Conservation (phyloP, 2,329 filamentous ascomycete species). For the Biscogniauxia sp. region DNA sequence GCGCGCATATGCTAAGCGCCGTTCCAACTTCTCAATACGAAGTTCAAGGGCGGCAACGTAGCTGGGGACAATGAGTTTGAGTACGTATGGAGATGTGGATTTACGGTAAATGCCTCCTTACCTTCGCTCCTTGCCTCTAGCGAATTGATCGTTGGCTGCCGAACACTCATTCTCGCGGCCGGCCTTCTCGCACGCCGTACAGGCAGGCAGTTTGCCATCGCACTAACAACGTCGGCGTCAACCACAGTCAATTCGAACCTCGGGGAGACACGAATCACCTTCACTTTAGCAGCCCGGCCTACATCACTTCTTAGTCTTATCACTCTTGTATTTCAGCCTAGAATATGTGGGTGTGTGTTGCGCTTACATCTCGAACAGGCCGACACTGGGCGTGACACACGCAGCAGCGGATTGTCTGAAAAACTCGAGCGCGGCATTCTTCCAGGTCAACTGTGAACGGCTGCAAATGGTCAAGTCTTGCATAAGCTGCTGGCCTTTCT, state of each 20-base stretch:
- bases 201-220: constrained; percentile 92
- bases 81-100: constrained; percentile 1
- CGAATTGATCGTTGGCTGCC: constrained; percentile 93
- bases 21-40: constrained; percentile 83
- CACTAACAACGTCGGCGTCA: constrained; percentile 52
- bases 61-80: constrained; percentile 37
- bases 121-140: constrained; percentile 91
- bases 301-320: constrained; percentile 18
- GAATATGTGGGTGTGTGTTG: constrained; percentile 5
- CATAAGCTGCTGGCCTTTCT: background rate
- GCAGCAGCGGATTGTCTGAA: constrained; percentile 56
- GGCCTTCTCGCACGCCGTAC: constrained; percentile 90
- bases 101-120: constrained; percentile 28
- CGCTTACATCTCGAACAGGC: constrained; percentile 71
- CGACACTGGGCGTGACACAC: constrained; percentile 75
- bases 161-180: constrained; percentile 86
- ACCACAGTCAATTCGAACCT: constrained; percentile 1
- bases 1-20: constrained; percentile 67
- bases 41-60: constrained; percentile 96
- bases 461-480: background rate
- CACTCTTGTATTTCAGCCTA: constrained; percentile 1
- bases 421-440: constrained; percentile 41
- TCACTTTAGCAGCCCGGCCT: constrained; percentile 89
- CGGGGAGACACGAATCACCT: constrained; percentile 45
- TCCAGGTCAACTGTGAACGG: background rate